A percentile compares a stretch with the other conserved stretches of the same genome.
Evolutionary conservation across 2,329 filamentous ascomycete genomes (phyloP).

Genomic region (Trichothecium roseum): DNA sequence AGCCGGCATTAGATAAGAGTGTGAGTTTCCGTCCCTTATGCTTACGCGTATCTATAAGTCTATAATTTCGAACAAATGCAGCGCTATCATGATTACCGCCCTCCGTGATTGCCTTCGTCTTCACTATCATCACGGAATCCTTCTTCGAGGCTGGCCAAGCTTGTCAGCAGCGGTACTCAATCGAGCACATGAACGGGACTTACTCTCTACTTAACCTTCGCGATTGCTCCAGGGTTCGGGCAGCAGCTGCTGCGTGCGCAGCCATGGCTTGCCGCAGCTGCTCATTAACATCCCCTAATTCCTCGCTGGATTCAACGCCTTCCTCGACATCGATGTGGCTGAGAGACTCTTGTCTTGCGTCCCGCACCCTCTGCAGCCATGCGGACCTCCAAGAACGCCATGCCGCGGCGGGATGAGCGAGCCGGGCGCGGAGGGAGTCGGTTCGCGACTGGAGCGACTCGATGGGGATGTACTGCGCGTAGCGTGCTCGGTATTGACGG

Average conservation of each 20-base stretch:
- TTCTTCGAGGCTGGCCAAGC: constrained; percentile 42
- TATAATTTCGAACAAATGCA: too few species aligned
- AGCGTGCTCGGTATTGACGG: constrained; percentile 59
- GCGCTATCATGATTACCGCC: not conserved
- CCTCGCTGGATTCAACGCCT: constrained; percentile 53
- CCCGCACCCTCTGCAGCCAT: too few species aligned
- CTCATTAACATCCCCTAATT: constrained; percentile 49
- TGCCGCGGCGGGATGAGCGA: constrained; percentile 13
- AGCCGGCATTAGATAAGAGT: too few species aligned
- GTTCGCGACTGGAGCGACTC: constrained; percentile 51
- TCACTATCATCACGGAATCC: constrained; percentile 37
- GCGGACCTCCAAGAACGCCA: constrained; percentile 3
- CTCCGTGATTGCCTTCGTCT: constrained; percentile 15
- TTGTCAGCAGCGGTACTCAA: constrained; percentile 7
- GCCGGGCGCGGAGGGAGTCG: constrained; percentile 39
- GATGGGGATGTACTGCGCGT: constrained; percentile 64
- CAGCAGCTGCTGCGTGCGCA: constrained; percentile 15
- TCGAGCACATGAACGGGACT: constrained; percentile 14
- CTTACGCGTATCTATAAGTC: too few species aligned
- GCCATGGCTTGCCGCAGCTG: constrained; percentile 31
- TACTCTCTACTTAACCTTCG: constrained; percentile 66
- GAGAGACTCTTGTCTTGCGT: too few species aligned
- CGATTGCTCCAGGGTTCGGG: constrained; percentile 33
- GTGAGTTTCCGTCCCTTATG: too few species aligned
- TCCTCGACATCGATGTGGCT: constrained; percentile 41